Percentiles rank a stretch among this genome's conserved stretches.
Conservation (phyloP, 805 yeast genomes). For the Saccharomycopsis fodiens region DNA sequence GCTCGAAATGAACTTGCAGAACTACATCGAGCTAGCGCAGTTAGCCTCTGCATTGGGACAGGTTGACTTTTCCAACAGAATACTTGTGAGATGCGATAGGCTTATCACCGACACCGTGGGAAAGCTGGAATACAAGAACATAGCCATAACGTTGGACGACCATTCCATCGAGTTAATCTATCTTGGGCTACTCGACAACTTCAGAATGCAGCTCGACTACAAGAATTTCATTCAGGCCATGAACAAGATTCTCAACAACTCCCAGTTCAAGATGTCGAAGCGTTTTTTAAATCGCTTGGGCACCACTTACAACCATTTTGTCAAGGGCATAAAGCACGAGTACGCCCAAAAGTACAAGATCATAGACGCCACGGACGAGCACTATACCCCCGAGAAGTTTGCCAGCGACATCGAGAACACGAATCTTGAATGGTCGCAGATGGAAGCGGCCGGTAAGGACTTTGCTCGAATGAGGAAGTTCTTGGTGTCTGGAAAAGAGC, state of each 20-base stretch:
- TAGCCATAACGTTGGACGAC: slow-evolving; percentile 1
- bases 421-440: background rate
- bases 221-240: background rate
- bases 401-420: background rate
- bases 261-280: slow-evolving; percentile 5
- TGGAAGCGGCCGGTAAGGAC: background rate
- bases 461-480: background rate
- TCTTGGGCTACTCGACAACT: slow-evolving; percentile 3
- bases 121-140: background rate
- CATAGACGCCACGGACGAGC: background rate
- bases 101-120: slow-evolving; percentile 2
- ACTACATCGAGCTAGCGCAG: slow-evolving; percentile 7
- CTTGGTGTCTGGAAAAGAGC: background rate
- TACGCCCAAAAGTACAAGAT: background rate
- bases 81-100: slow-evolving; percentile 1
- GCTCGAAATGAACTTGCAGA: slow-evolving; percentile 1
- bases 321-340: background rate
- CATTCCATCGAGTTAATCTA: slow-evolving; percentile 1
- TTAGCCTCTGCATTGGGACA: slow-evolving; percentile 5
- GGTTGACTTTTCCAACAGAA: background rate
- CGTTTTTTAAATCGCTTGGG: background rate
- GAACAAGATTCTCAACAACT: slow-evolving; percentile 1
- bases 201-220: slow-evolving; percentile 1
- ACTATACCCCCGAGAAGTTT: background rate
- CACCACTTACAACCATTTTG: background rate